Evolutionary conservation across 2,329 filamentous ascomycete species (phyloP).

Genomic region (Aspergillus sp.): DNA sequence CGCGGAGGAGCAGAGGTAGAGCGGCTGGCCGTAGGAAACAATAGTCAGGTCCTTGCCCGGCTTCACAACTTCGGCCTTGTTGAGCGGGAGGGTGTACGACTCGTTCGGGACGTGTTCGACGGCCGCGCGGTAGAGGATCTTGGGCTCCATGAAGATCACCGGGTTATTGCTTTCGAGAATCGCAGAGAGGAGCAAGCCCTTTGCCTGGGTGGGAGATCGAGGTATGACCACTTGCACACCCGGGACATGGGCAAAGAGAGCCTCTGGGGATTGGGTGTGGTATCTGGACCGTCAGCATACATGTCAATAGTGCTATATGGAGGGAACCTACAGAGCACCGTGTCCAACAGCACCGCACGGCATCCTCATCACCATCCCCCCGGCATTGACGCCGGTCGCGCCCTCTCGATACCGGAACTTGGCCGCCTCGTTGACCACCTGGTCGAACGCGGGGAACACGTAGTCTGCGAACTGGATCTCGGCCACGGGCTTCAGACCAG

Average conservation of each 20-base stretch:
- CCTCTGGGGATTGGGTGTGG: slow-evolving; percentile 83
- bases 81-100: slow-evolving; percentile 72
- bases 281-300: slow-evolving; percentile 37
- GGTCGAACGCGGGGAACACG: slow-evolving; percentile 84
- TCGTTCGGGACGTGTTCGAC: slow-evolving; percentile 82
- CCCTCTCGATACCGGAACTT: slow-evolving; percentile 74
- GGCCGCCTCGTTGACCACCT: slow-evolving; percentile 86
- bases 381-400: slow-evolving; percentile 55
- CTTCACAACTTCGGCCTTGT: slow-evolving; percentile 76
- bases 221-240: slow-evolving; percentile 80
- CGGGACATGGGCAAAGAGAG: slow-evolving; percentile 79
- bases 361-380: slow-evolving; percentile 81
- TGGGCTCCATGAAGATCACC: slow-evolving; percentile 88
- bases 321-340: slow-evolving; percentile 54
- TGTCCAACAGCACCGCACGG: slow-evolving; percentile 84
- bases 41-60: slow-evolving; percentile 72
- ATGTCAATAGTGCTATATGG: not conserved
- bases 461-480: slow-evolving; percentile 97
- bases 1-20: slow-evolving; percentile 73
- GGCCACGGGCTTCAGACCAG: slow-evolving; percentile 85
- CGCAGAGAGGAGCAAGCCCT: slow-evolving; percentile 68
- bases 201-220: slow-evolving; percentile 76
- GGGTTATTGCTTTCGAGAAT: slow-evolving; percentile 73
- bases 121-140: slow-evolving; percentile 81
- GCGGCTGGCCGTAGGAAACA: slow-evolving; percentile 78